Evolutionary conservation across 345 rosid species (phyloP), one percentile per base, ranked within the genome.

Genomic region (Cardiospermum halicacabum): DNA sequence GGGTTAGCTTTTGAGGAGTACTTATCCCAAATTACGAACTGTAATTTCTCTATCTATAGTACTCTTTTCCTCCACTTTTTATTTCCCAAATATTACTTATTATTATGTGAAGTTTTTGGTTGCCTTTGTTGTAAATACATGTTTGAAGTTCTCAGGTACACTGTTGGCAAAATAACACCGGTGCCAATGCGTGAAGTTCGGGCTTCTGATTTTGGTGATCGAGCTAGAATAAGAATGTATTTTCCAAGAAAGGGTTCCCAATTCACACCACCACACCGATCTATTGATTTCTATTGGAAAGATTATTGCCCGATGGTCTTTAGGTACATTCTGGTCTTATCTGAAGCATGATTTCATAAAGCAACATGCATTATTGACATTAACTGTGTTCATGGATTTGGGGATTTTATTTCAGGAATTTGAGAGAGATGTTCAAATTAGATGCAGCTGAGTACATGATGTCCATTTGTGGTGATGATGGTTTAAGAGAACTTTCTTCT

Each of bases 381-480:
- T 30, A 58, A 58, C 58, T 58, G 40, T 50, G 39, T 51, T 54
- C 37, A 43, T 34, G 15, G n/a, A 1, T 55, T 13, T 48, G 50
- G 53, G 11, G 11, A 58, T 47, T 60, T 22, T 62, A 26, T 49
- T 66, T 68, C 80, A 93, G 98, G 92, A 90, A 90, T 77, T 71
- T 93, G 72, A 85, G 98, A 79, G 92, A 93, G 81, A 80, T 93
- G 97, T 93, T 93, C 82, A 86, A 85, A 81, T 77, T 93, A 75
- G 96, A 93, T 85, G 91, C 97, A 57, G 98, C 98, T 3, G 98
- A 93, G 74, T 93, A 85, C 80, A 90, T 93, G 98, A 93, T 93
- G 98, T 93, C 98, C 75, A 90, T 93, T 26, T 93, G 98, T 75
- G 97, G 97, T 48, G 92, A 87, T 73, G 91, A 93, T 75, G 97